phyloP scores from a whole-genome alignment of 495 filamentous ascomycete genomes.

The Penicillium silybi region DNA sequence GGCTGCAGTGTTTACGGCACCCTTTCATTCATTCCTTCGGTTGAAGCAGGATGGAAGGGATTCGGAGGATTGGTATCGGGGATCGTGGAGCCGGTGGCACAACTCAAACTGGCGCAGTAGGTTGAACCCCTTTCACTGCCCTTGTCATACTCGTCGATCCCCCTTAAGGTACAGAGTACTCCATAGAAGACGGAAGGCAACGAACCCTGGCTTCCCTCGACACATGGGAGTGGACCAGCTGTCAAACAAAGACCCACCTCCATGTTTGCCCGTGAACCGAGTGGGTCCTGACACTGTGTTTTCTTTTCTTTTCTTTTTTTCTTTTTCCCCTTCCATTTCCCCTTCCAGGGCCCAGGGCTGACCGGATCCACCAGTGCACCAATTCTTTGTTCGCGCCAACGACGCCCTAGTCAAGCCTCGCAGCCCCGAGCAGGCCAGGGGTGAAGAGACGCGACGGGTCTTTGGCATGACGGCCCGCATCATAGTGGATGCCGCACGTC shows the following conservation, averaged over 20 bases:
- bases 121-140: neutral
- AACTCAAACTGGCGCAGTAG: conserved; percentile 58
- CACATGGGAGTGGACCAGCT: conserved; percentile 4
- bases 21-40: conserved; percentile 68
- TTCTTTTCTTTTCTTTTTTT: conserved; percentile 1
- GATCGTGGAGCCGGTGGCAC: conserved; percentile 58
- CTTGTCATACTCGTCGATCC: neutral
- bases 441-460: conserved; percentile 60
- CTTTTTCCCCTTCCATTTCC: conserved; percentile 2
- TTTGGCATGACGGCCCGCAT: conserved; percentile 93
- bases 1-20: conserved; percentile 83
- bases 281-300: neutral
- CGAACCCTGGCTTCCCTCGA: neutral
- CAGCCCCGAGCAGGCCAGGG: conserved; percentile 29
- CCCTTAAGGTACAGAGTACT: too few relatives aligned
- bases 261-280: conserved; percentile 3
- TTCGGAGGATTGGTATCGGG: conserved; percentile 56
- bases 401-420: conserved; percentile 51
- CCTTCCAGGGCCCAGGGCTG: neutral
- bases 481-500: conserved; percentile 75
- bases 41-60: conserved; percentile 18
- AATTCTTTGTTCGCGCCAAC: conserved; percentile 72
- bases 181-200: too few relatives aligned
- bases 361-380: conserved; percentile 56
- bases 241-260: conserved; percentile 1